phyloP scores from a whole-genome alignment of 1,284 basidiomycete genomes.

The Heterobasidion irregulare region DNA sequence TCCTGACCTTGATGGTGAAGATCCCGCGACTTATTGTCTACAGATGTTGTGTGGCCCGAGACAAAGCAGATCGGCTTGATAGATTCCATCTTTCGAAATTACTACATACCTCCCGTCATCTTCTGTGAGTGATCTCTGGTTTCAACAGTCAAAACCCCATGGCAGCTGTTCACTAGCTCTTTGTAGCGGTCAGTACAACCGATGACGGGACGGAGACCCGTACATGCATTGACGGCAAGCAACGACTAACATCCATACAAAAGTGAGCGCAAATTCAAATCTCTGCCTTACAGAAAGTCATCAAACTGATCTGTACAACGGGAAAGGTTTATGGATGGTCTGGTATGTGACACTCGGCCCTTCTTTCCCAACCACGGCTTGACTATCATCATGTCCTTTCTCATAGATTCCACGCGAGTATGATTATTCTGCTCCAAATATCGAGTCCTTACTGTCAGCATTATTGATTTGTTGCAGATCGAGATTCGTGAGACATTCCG shows the following conservation, averaged over 20 bases:
- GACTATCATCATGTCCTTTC: background rate
- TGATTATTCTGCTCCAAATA: background rate
- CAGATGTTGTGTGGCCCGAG: constrained; percentile 43
- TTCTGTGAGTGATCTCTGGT: constrained; percentile 27
- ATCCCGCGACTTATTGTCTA: background rate
- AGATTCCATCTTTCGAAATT: constrained; percentile 48
- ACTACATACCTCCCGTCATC: constrained; percentile 46
- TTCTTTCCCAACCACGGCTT: background rate
- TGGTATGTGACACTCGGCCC: constrained; percentile 31
- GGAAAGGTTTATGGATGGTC: constrained; percentile 62
- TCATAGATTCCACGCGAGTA: constrained; percentile 21
- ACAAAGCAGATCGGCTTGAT: constrained; percentile 39
- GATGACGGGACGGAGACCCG: constrained; percentile 57
- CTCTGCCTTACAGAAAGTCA: background rate
- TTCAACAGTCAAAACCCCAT: constrained; percentile 2
- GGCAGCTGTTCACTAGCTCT: constrained; percentile 10
- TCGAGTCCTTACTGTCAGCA: background rate
- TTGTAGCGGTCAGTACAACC: constrained; percentile 21
- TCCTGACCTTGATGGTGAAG: background rate
- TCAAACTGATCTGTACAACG: background rate
- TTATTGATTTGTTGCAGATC: constrained; percentile 29
- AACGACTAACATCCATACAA: constrained; percentile 64
- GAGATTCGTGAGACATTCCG: constrained; percentile 40
- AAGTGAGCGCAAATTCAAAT: constrained; percentile 27
- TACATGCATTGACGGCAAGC: constrained; percentile 76